A percentile compares a stretch with the other conserved stretches of the same genome.
Evolutionary conservation across 2,329 filamentous ascomycete genomes (phyloP).

Genomic region (Phaeosphaeria sp.): DNA sequence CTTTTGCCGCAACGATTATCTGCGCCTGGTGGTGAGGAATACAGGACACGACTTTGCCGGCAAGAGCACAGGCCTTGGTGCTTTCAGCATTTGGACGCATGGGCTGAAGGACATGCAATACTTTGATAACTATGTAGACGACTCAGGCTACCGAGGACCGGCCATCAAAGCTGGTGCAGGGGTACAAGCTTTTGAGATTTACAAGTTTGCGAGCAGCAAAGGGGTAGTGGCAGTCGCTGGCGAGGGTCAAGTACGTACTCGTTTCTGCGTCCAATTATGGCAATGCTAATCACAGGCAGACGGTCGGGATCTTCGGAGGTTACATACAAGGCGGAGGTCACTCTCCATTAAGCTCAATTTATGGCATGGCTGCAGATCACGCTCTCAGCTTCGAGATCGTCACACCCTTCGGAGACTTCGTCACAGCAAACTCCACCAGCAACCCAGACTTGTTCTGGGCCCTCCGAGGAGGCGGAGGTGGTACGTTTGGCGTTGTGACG

Average conservation of each 20-base stretch:
- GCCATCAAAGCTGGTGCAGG: slow-evolving; percentile 39
- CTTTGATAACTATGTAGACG: slow-evolving; percentile 29
- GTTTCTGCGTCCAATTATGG: background rate
- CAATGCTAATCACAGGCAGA: slow-evolving; percentile 24
- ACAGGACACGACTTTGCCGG: slow-evolving; percentile 42
- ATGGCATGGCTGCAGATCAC: slow-evolving; percentile 44
- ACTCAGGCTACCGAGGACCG: slow-evolving; percentile 32
- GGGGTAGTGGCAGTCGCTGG: slow-evolving; percentile 32
- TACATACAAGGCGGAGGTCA: slow-evolving; percentile 59
- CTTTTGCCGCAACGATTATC: slow-evolving; percentile 32
- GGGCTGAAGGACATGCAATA: slow-evolving; percentile 36
- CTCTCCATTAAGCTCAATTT: slow-evolving; percentile 57
- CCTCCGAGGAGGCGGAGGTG: slow-evolving; percentile 34
- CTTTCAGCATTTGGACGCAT: slow-evolving; percentile 41
- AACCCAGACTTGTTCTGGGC: slow-evolving; percentile 26
- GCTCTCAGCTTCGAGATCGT: slow-evolving; percentile 33
- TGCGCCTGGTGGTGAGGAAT: slow-evolving; percentile 40
- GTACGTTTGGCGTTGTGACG: slow-evolving; percentile 36
- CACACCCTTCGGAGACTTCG: slow-evolving; percentile 29
- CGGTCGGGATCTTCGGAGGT: slow-evolving; percentile 56
- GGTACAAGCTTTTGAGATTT: slow-evolving; percentile 35
- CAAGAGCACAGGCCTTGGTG: slow-evolving; percentile 30
- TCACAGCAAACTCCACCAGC: slow-evolving; percentile 27
- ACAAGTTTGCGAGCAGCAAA: slow-evolving; percentile 31
- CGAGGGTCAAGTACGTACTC: slow-evolving; percentile 23